Conservation (phyloP, 352 stramenopile species). For the Pythium aquatile region DNA sequence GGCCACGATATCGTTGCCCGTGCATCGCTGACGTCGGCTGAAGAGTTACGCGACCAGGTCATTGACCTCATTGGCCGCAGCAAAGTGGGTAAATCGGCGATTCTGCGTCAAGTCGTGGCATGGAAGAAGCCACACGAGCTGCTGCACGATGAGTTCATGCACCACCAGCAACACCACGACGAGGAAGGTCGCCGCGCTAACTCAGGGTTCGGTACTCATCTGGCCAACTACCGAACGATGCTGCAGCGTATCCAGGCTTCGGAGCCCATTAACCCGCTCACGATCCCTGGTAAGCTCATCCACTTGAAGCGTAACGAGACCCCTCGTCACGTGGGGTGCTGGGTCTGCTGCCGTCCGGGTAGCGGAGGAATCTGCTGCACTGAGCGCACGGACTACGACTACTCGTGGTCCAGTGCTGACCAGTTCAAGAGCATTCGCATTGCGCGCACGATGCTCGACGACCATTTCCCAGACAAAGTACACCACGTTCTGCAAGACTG, state of each 20-base stretch:
- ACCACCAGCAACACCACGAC: slow-evolving; percentile 6
- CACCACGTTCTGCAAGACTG: slow-evolving; percentile 85
- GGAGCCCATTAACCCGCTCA: slow-evolving; percentile 78
- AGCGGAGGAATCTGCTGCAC: slow-evolving; percentile 80
- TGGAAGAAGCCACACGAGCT: slow-evolving; percentile 81
- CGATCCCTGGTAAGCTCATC: slow-evolving; percentile 73
- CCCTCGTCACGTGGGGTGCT: slow-evolving; percentile 49
- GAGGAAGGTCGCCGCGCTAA: slow-evolving; percentile 11
- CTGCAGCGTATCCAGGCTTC: slow-evolving; percentile 77
- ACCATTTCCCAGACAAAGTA: slow-evolving; percentile 88
- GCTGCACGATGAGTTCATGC: slow-evolving; percentile 42
- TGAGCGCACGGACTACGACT: slow-evolving; percentile 79
- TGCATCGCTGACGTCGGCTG: slow-evolving; percentile 70
- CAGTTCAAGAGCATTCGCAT: slow-evolving; percentile 78
- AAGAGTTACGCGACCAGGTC: slow-evolving; percentile 77
- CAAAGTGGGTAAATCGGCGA: slow-evolving; percentile 83
- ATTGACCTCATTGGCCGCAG: slow-evolving; percentile 82
- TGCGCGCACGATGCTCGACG: slow-evolving; percentile 82
- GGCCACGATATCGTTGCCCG: slow-evolving; percentile 84
- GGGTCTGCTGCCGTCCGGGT: slow-evolving; percentile 79
- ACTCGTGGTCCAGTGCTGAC: slow-evolving; percentile 55
- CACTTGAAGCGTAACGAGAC: slow-evolving; percentile 66
- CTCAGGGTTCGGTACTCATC: slow-evolving; percentile 48
- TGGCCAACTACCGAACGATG: slow-evolving; percentile 85
- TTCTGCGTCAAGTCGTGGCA: slow-evolving; percentile 73